Base-by-base conservation (phyloP, 2,329 filamentous ascomycete species). In the Fusarium napiforme region DNA sequence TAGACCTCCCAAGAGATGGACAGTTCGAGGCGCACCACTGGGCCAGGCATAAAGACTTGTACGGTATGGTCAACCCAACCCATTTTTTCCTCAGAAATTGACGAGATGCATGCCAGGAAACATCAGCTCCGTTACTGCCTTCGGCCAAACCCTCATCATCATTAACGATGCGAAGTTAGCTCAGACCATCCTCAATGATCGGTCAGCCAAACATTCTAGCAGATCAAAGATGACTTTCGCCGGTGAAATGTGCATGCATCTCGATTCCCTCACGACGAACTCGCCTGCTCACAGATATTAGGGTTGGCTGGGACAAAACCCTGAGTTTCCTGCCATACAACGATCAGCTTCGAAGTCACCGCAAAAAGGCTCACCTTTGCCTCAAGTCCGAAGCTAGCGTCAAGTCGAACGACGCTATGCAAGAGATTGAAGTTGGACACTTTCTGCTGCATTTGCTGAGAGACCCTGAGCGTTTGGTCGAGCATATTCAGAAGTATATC, bases 401-500 rank as follows among this genome's bases (percentile, higher is more conserved):
- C 1, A 67, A 79, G 2, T 80, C 82, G 14, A 87, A 84, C 64
- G 77, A 84, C 40, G 30, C 65, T 0, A 46, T 86, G 2, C 84
- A 87, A 64, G 84, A 88, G 49, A 73, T 77, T 2, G 86, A 88
- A 65, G 68, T 67, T 2, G 71, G 72, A 0, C 71, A 72, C 21
- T 74, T 74, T 40, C 53, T 75, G 0, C 14, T 72, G 1, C 71
- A 75, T 18, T 18, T 85, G 1, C 75, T 85, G 18, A 74, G 83
- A 1, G 78, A 82, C 1, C 85, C 84, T 0, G 73, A 81, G 4
- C 67, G 79, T 2, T 67, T 87, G 12, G 43, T 82, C 0, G 64
- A 83, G 8, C 85, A 88, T 49, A 80, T 88, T 9, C 79, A 80
- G 62, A 85, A 78, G 83, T 84, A 70, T 67, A 78, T 78, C 3